Percentiles rank a stretch among this genome's conserved stretches.
These are phyloP conservation scores for Acacia concinna DNA, from an alignment of 331 rosid species.

Conservation along the genomic window DNA sequence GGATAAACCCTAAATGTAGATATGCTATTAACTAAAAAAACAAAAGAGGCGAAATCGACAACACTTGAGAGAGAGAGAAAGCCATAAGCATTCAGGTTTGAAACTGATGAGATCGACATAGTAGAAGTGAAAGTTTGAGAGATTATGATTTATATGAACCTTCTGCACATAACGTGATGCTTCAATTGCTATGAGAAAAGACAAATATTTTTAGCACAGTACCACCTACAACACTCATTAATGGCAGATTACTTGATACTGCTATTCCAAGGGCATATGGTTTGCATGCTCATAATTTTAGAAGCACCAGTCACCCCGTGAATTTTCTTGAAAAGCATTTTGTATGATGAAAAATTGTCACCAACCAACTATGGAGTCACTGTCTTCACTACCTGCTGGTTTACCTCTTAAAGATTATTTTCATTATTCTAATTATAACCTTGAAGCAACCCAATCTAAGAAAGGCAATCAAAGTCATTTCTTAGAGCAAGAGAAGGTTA, in stretches of 20 bases:
- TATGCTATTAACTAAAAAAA: too few species aligned
- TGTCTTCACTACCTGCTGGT: slow-evolving; percentile 80
- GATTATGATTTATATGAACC: slow-evolving; percentile 55
- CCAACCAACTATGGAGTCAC: slow-evolving; percentile 44
- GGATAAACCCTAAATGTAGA: too few species aligned
- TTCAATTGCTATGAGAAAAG: slow-evolving; percentile 68
- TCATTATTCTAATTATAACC: slow-evolving; percentile 61
- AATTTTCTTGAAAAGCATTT: slow-evolving; percentile 45
- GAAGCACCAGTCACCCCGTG: slow-evolving; percentile 46
- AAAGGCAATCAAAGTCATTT: slow-evolving; percentile 84
- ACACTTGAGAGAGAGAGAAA: too few species aligned
- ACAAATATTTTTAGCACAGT: slow-evolving; percentile 46
- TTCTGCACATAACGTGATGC: slow-evolving; percentile 50
- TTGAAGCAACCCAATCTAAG: slow-evolving; percentile 58
- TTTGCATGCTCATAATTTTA: slow-evolving; percentile 52
- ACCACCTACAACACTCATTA: slow-evolving; percentile 51
- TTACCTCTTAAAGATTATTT: slow-evolving; percentile 82
- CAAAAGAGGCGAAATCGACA: too few species aligned
- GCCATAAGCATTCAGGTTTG: too few species aligned
- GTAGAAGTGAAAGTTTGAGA: too few species aligned
- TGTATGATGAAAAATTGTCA: slow-evolving; percentile 48
- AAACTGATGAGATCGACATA: too few species aligned
- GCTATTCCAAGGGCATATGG: slow-evolving; percentile 55
- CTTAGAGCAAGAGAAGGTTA: slow-evolving; percentile 81
- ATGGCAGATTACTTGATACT: slow-evolving; percentile 49